Evolutionary conservation across 2,329 filamentous ascomycete species (phyloP).

Genomic region (Colletotrichum sp.): DNA sequence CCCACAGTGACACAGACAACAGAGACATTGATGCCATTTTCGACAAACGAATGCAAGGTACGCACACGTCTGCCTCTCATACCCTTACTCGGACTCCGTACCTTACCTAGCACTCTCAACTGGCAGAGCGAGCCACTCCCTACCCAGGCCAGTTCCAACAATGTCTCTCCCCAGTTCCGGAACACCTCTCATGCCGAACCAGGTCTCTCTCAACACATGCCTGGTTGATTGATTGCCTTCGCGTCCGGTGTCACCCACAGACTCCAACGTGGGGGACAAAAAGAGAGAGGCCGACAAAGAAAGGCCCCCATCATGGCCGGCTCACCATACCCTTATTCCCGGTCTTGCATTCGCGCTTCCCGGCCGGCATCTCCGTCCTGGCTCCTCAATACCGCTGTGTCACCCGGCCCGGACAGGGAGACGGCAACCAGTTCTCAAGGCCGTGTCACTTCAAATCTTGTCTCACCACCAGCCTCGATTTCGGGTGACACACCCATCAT

Average conservation of each 20-base stretch:
- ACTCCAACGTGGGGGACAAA: background rate
- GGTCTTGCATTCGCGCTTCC: background rate
- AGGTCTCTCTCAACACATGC: slow-evolving; percentile 1
- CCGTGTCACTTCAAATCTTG: slow-evolving; percentile 1
- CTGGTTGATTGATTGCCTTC: background rate
- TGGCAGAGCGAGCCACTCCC: background rate
- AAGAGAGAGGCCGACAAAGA: background rate
- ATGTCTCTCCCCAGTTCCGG: background rate
- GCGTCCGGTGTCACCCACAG: background rate
- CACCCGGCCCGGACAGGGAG: slow-evolving; percentile 2
- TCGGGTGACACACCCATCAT: background rate
- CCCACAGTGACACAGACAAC: background rate
- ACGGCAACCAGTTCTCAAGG: background rate
- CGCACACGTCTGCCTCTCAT: background rate
- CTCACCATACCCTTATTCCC: background rate
- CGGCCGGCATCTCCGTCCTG: background rate
- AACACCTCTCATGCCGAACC: background rate
- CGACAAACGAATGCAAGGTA: background rate
- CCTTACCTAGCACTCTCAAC: background rate
- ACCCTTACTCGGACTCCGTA: background rate
- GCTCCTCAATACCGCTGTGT: background rate
- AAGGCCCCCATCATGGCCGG: background rate
- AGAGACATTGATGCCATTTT: slow-evolving; percentile 1
- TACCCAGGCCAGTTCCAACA: background rate
- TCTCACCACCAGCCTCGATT: slow-evolving; percentile 1